Conservation (phyloP, 1,139 yeast genomes). For the Arxiozyma bovina region DNA sequence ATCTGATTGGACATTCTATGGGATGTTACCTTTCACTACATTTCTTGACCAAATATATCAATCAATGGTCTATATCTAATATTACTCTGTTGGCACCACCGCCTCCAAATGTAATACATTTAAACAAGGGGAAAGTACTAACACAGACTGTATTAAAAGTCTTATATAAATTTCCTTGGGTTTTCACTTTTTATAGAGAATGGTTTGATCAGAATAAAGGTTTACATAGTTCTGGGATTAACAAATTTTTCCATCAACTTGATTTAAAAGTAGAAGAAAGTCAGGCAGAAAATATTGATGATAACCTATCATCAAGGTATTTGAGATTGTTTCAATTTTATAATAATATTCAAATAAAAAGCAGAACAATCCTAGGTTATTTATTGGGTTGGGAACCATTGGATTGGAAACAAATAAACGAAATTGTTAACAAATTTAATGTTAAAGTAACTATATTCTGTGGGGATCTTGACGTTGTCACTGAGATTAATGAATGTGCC, state of each 20-base stretch:
- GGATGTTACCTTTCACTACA: constrained; percentile 26
- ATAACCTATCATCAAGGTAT: constrained; percentile 9
- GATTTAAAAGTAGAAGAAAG: neutral
- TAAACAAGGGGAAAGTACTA: constrained; percentile 10
- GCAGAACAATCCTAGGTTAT: constrained; percentile 24
- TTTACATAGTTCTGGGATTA: constrained; percentile 27
- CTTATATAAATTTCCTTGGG: constrained; percentile 17
- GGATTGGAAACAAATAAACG: constrained; percentile 15
- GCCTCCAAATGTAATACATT: constrained; percentile 13
- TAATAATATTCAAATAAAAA: constrained; percentile 24
- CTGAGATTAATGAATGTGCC: constrained; percentile 11
- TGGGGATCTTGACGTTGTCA: constrained; percentile 17
- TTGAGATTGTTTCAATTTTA: constrained; percentile 25
- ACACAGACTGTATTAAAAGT: constrained; percentile 13
- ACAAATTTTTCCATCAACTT: constrained; percentile 18
- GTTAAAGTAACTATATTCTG: constrained; percentile 10
- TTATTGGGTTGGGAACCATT: constrained; percentile 27
- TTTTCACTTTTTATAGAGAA: constrained; percentile 24
- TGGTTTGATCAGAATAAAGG: constrained; percentile 28
- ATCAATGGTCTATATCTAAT: constrained; percentile 5
- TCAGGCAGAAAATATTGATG: constrained; percentile 5
- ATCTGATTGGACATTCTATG: constrained; percentile 28
- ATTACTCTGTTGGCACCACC: constrained; percentile 24
- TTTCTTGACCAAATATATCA: constrained; percentile 7
- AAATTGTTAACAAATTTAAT: neutral